These are phyloP conservation scores for Lactifluus echinatus DNA, from an alignment of 768 basidiomycete species.

Conservation along the genomic window DNA sequence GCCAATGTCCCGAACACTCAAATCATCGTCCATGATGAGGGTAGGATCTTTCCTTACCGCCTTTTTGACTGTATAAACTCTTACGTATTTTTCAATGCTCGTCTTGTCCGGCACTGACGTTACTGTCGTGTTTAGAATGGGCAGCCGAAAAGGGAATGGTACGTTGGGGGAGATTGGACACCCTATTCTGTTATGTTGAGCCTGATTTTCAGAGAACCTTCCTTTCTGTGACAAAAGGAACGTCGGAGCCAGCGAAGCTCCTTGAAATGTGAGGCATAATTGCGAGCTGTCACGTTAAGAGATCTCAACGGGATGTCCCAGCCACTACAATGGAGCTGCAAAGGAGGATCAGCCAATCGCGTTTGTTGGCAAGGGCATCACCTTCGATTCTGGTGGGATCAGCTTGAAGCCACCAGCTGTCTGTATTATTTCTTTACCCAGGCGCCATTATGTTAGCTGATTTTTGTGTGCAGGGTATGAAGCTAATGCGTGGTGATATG, in stretches of 20 bases:
- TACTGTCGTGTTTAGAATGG: slow-evolving; percentile 46
- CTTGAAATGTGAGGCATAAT: slow-evolving; percentile 56
- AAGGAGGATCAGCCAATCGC: slow-evolving; percentile 52
- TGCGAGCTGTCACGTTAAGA: background rate
- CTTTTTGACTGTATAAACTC: background rate
- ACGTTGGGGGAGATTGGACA: background rate
- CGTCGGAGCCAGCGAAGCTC: slow-evolving; percentile 77
- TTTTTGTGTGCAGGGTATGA: slow-evolving; percentile 52
- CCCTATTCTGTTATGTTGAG: background rate
- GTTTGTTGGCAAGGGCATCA: slow-evolving; percentile 83
- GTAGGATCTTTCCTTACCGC: slow-evolving; percentile 31
- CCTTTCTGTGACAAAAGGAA: slow-evolving; percentile 79
- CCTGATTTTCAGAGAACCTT: slow-evolving; percentile 51
- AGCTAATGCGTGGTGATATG: slow-evolving; percentile 83
- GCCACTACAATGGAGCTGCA: slow-evolving; percentile 74
- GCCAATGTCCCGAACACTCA: slow-evolving; percentile 57
- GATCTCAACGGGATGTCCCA: slow-evolving; percentile 23
- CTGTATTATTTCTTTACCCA: slow-evolving; percentile 23
- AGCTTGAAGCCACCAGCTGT: slow-evolving; percentile 71
- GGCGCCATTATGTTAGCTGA: background rate
- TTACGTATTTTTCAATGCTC: background rate
- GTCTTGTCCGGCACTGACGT: background rate
- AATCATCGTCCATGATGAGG: slow-evolving; percentile 64
- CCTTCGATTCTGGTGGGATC: slow-evolving; percentile 86
- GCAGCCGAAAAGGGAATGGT: slow-evolving; percentile 81